Conservation (phyloP, 805 yeast species). For the Jamesozyma hellenica region DNA sequence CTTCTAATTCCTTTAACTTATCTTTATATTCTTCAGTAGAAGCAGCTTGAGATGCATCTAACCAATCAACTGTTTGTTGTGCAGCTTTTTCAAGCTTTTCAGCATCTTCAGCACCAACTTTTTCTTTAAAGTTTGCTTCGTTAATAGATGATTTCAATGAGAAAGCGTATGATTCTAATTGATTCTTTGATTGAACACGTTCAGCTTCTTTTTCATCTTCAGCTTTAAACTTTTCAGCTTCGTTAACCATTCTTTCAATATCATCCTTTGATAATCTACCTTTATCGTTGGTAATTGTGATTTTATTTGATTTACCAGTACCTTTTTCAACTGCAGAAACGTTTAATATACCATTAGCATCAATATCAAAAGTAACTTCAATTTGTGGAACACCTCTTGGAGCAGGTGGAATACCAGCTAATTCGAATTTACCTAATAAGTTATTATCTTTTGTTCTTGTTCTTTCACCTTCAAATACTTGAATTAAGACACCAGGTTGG, state of each 20-base stretch:
- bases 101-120: constrained; percentile 59
- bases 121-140: constrained; percentile 72
- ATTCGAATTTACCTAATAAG: constrained; percentile 93
- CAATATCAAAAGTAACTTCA: constrained; percentile 94
- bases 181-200: constrained; percentile 90
- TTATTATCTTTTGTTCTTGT: constrained; percentile 92
- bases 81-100: constrained; percentile 67
- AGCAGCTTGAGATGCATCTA: constrained; percentile 88
- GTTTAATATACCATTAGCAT: constrained; percentile 94
- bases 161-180: constrained; percentile 90
- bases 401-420: constrained; percentile 94
- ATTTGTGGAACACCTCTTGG: constrained; percentile 98
- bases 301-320: constrained; percentile 95
- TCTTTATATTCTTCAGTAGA: constrained; percentile 84
- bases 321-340: constrained; percentile 96
- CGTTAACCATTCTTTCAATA: constrained; percentile 94
- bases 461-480: constrained; percentile 98
- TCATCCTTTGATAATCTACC: constrained; percentile 97
- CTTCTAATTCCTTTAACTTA: constrained; percentile 93
- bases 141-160: constrained; percentile 74
- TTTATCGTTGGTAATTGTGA: constrained; percentile 96
- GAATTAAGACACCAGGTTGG: constrained; percentile 97
- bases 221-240: constrained; percentile 95
- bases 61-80: constrained; percentile 81
- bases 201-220: constrained; percentile 92